Conservation (phyloP, 2,329 filamentous ascomycete species). For the Aspergillus sclerotialis region DNA sequence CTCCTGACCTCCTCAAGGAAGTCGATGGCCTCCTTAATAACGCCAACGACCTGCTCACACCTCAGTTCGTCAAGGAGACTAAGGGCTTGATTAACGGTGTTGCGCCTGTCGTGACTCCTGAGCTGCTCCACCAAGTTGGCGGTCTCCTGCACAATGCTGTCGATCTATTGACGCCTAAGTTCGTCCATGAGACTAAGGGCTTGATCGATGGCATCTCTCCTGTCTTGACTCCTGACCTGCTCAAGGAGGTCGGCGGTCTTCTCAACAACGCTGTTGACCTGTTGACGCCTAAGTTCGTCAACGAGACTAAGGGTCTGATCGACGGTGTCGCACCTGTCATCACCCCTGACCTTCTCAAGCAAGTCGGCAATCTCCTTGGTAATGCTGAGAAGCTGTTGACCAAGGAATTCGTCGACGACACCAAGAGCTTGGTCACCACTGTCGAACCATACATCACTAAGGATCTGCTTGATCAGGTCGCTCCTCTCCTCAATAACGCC, state of each 20-base stretch:
- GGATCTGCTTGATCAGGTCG: slow-evolving; percentile 16
- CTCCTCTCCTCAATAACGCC: slow-evolving; percentile 18
- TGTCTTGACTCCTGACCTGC: slow-evolving; percentile 15
- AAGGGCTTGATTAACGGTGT: slow-evolving; percentile 14
- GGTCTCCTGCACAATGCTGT: slow-evolving; percentile 18
- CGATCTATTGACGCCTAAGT: slow-evolving; percentile 23
- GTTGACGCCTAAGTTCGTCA: slow-evolving; percentile 16
- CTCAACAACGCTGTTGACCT: slow-evolving; percentile 17
- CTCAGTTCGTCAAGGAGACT: slow-evolving; percentile 23
- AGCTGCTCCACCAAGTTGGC: slow-evolving; percentile 17
- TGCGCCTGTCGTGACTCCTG: slow-evolving; percentile 17
- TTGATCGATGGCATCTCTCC: slow-evolving; percentile 15
- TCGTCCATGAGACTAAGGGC: slow-evolving; percentile 17
- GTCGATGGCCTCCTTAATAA: slow-evolving; percentile 14
- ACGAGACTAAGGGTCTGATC: slow-evolving; percentile 14
- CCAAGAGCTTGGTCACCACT: slow-evolving; percentile 14
- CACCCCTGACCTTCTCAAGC: slow-evolving; percentile 13
- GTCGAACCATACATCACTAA: slow-evolving; percentile 19
- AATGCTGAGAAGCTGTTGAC: slow-evolving; percentile 20
- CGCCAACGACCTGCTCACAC: slow-evolving; percentile 23
- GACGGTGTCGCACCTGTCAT: slow-evolving; percentile 10
- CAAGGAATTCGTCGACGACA: slow-evolving; percentile 18
- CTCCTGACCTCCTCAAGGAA: slow-evolving; percentile 13
- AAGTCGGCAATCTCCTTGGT: slow-evolving; percentile 12
- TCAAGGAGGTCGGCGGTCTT: slow-evolving; percentile 13